Evolutionary conservation across 169 alveolate genomes (phyloP).

Genomic region (Plasmodium billcollinsi): DNA sequence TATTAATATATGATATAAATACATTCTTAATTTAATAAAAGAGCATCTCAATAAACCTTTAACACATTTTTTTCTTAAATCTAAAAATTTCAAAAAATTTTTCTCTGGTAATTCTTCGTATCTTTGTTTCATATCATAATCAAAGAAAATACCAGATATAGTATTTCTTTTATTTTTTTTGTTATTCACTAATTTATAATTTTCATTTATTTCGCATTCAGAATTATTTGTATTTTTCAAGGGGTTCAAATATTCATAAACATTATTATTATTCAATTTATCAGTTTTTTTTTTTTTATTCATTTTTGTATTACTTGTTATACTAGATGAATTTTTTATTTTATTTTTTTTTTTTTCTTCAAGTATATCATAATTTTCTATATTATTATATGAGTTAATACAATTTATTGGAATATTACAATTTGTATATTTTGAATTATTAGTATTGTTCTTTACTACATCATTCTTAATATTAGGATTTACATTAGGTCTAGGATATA

Average conservation of each 20-base stretch:
- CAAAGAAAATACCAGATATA: slow-evolving; percentile 28
- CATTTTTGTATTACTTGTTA: not conserved
- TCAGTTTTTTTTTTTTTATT: not conserved
- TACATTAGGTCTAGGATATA: too few relatives aligned
- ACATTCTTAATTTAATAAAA: slow-evolving; percentile 69
- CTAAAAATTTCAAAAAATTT: slow-evolving; percentile 71
- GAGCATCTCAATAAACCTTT: slow-evolving; percentile 59
- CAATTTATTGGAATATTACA: slow-evolving; percentile 7
- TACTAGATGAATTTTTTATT: not conserved
- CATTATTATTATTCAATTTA: slow-evolving; percentile 5
- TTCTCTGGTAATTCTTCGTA: slow-evolving; percentile 3
- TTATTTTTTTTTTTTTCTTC: not conserved
- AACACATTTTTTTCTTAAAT: slow-evolving; percentile 61
- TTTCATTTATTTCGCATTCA: slow-evolving; percentile 1
- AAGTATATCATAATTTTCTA: not conserved
- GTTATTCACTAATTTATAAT: slow-evolving; percentile 8
- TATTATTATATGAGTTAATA: not conserved
- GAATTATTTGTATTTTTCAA: slow-evolving; percentile 7
- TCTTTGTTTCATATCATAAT: slow-evolving; percentile 20
- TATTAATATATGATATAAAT: slow-evolving; percentile 62
- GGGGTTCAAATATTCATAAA: slow-evolving; percentile 34
- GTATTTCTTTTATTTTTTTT: slow-evolving; percentile 24
- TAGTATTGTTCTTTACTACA: not conserved
- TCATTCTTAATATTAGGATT: slow-evolving; percentile 2
- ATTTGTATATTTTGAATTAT: not conserved